phyloP scores from a whole-genome alignment of 345 rosid genomes.

The Excoecaria agallocha region DNA sequence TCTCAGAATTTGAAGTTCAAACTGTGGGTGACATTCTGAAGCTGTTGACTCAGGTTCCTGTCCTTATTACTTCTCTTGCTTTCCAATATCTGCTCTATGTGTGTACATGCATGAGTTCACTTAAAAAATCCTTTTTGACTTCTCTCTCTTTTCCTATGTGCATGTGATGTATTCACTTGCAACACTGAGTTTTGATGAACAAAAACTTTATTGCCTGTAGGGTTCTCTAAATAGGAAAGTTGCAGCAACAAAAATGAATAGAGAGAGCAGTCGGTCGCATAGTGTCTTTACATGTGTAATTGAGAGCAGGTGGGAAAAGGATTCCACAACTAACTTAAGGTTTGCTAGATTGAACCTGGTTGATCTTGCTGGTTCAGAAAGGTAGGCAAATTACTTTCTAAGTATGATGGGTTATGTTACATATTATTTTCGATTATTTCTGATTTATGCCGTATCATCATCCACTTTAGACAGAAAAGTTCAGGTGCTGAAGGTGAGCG shows the following conservation, averaged over 20 bases:
- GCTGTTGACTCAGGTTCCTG: slow-evolving; percentile 72
- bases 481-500: slow-evolving; percentile 99
- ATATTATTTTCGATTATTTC: neutral
- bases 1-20: slow-evolving; percentile 79
- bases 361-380: slow-evolving; percentile 97
- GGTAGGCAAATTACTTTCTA: slow-evolving; percentile 39
- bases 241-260: slow-evolving; percentile 92
- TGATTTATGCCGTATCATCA: slow-evolving; percentile 9
- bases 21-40: slow-evolving; percentile 75
- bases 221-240: slow-evolving; percentile 87
- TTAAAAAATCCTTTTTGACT: neutral
- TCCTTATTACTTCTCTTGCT: slow-evolving; percentile 1
- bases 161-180: neutral
- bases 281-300: slow-evolving; percentile 90
- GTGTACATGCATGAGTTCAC: slow-evolving; percentile 4
- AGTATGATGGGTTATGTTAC: slow-evolving; percentile 11
- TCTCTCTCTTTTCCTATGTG: neutral
- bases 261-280: slow-evolving; percentile 96
- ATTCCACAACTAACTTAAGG: slow-evolving; percentile 75
- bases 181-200: neutral
- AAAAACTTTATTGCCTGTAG: slow-evolving; percentile 29
- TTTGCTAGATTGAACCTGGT: slow-evolving; percentile 91
- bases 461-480: slow-evolving; percentile 67
- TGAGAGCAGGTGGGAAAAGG: slow-evolving; percentile 95
- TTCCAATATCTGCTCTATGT: neutral